Percentiles rank a stretch among this genome's conserved stretches.
Conservation (phyloP, 176 grass and related monocot species). For the Hsuehochloa calcarea region DNA sequence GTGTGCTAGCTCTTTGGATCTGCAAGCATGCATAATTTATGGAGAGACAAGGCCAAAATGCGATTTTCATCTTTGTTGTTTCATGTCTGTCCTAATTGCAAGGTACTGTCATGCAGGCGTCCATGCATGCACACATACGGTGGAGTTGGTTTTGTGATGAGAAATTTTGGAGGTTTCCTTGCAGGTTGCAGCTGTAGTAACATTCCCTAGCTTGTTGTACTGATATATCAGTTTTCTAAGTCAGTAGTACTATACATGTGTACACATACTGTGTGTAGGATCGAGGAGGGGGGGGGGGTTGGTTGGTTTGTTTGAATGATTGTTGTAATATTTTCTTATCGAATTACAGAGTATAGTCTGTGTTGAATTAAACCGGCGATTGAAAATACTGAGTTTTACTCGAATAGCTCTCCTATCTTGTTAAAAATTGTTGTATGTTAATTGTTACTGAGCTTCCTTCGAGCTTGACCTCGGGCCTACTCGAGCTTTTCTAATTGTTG, state of each 20-base stretch:
- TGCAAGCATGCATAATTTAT: constrained; percentile 8
- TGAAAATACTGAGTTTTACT: too few species aligned
- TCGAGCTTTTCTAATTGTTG: too few species aligned
- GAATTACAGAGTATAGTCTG: too few species aligned
- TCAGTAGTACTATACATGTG: background rate
- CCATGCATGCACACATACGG: constrained; percentile 7
- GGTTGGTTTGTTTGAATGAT: too few species aligned
- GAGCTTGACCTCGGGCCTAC: too few species aligned
- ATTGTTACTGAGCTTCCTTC: too few species aligned
- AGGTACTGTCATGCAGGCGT: constrained; percentile 26
- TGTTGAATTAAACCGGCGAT: too few species aligned
- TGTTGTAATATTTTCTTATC: too few species aligned
- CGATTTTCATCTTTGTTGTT: constrained; percentile 44
- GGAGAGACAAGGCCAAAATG: constrained; percentile 17
- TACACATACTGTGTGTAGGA: background rate
- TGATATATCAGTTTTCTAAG: constrained; percentile 8
- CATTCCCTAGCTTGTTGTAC: constrained; percentile 24
- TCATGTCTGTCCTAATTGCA: constrained; percentile 39
- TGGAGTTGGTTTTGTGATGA: constrained; percentile 45
- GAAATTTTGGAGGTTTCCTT: constrained; percentile 52
- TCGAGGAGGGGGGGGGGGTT: too few species aligned
- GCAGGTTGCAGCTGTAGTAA: constrained; percentile 28
- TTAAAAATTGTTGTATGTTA: too few species aligned
- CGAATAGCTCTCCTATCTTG: too few species aligned
- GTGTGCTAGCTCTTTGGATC: constrained; percentile 6